Evolutionary conservation across 1,284 basidiomycete genomes (phyloP), one percentile per base, ranked within the genome.

Genomic region (Lentinula novae-zelandiae): DNA sequence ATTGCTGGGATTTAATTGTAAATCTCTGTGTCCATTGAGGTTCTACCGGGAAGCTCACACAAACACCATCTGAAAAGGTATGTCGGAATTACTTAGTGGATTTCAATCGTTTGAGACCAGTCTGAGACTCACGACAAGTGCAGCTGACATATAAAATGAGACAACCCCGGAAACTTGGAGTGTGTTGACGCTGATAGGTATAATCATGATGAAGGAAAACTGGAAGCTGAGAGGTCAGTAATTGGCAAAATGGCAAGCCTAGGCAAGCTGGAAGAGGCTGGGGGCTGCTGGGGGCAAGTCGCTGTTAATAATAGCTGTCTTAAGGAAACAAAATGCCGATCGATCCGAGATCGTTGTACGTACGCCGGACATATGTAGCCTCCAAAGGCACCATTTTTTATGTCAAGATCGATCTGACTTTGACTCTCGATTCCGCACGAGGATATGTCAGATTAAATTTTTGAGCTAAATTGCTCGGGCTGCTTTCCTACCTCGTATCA

Each of bases 91-190:
- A 36, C n/a, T n/a, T n/a, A 34, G 17, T 2, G 61, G 4, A 49
- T 46, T 48, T 12, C 53, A 10, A 38, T 33, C 40, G 39, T 27
- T 57, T 34, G 10, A 60, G 27, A 27, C 27, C 27, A 3, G 27
- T 27, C 27, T 20, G 42, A 38, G 49, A 79, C 86, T 71, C 71
- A 90, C 87, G 54, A 89, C 81, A 8, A 92, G 75, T 2, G 89
- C 89, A 5, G 89, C 82, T 22, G 73, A 71, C 88, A 92, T 90
- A 78, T 91, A 92, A 72, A 92, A 92, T 8, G 77, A 67, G 62
- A 92, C 89, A 39, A 91, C 89, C n/a, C 73, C 81, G 12, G 85
- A 83, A 57, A 92, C 85, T 70, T 86, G 78, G 61, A 78, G 63
- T 62, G 74, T 69, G 27, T 39, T 34, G 22, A 52, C n/a, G 67